Evolutionary conservation across 129 eudicot genomes (phyloP), one percentile per base, ranked within the genome.

Genomic region (Centella asiatica): DNA sequence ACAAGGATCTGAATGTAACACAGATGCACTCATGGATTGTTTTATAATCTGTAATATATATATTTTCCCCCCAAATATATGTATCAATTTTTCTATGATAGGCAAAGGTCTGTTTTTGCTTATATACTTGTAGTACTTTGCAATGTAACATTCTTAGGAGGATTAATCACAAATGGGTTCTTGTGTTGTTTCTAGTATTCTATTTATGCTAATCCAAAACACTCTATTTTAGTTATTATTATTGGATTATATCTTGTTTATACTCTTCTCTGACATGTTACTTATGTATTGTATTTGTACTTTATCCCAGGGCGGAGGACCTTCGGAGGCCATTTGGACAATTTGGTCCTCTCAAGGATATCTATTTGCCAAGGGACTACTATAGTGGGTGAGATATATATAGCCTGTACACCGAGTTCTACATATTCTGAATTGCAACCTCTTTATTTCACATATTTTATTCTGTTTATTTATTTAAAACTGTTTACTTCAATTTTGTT

Each of bases 331-430:
- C 90, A 48, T 92, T 92, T 70, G 90, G 88, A 63, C 95, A 87
- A 67, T 87, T 87, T 82, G 99, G 99, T 48, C 85, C 81, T 19
- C 66, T 92, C 6, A 92, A 92, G 78, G 99, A 92, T 54, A 68
- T 92, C 57, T 92, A 92, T 72, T 70, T 92, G 78, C 99, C 98
- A 31, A 81, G 95, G 77, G 98, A 92, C 79, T 92, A 92, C 71
- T 87, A 87, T 57, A 87, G 90, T 69, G 90, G 95, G 99, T 92
- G 90, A 87, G 99, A 71, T 52, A 57, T 57, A 62, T 63, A 54
- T 60, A 37, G 31, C 53, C 6, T 52, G 12, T 11, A 50, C 36
- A 23, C 51, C n/a, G 26, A 25, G 44, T 49, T 47, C 40, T 60
- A 24, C 54, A 25, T 53, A 44, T 36, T 57, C 48, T 51, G 46